phyloP scores from a whole-genome alignment of 2,329 filamentous ascomycete species.

The Zymoseptoria passerinii region DNA sequence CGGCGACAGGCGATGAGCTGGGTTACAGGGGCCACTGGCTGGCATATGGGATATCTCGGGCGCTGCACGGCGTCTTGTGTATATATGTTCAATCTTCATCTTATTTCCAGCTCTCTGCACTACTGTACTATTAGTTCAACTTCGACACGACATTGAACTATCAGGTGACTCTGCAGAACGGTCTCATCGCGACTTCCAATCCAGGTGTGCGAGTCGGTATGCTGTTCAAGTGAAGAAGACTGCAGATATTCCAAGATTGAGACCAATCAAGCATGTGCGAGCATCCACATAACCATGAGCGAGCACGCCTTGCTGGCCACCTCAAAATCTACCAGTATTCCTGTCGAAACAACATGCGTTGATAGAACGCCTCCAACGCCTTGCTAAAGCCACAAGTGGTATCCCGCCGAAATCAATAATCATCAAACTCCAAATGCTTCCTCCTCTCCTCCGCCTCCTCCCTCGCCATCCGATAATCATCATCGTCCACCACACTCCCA shows the following conservation, averaged over 20 bases:
- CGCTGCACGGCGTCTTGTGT: not conserved
- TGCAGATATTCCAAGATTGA: not conserved
- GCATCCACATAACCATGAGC: not conserved
- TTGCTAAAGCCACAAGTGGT: not conserved
- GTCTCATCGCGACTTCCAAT: no score
- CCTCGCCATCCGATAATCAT: constrained; percentile 67
- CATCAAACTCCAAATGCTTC: constrained; percentile 38
- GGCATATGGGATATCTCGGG: not conserved
- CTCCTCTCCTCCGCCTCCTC: constrained; percentile 61
- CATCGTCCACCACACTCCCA: constrained; percentile 75
- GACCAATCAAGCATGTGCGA: not conserved
- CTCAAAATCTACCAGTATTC: not conserved
- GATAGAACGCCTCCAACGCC: constrained; percentile 4
- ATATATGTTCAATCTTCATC: not conserved
- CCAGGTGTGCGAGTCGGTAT: no score
- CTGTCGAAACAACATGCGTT: not conserved
- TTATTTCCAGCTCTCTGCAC: not conserved
- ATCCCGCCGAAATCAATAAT: constrained; percentile 10
- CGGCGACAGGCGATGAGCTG: not conserved
- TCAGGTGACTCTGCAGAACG: no score
- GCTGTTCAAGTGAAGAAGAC: no score
- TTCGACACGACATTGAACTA: no score
- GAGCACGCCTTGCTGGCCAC: not conserved
- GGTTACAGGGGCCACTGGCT: not conserved
- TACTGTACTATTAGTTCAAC: no score